A percentile compares a stretch with the other conserved stretches of the same genome.
These are phyloP conservation scores for Kalmanozyma brasiliensis DNA, from an alignment of 1,284 basidiomycete genomes.

Conservation along the genomic window DNA sequence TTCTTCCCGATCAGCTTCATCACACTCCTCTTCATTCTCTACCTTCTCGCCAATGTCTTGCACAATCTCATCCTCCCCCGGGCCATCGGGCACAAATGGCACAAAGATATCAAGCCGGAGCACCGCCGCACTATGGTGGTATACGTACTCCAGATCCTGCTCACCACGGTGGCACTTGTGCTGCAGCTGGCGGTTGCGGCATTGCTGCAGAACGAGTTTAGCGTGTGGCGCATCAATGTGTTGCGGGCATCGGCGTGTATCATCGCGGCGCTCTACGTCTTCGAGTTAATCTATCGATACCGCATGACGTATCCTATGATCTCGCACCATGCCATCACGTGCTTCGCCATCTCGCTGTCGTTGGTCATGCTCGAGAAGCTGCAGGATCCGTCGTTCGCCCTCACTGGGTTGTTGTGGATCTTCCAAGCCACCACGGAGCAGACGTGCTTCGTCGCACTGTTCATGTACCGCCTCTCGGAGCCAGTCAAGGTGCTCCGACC, in stretches of 20 bases:
- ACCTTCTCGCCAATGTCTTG: slow-evolving; percentile 14
- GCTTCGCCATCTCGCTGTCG: slow-evolving; percentile 35
- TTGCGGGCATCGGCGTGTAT: slow-evolving; percentile 18
- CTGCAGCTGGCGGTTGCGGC: slow-evolving; percentile 17
- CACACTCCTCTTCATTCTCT: slow-evolving; percentile 22
- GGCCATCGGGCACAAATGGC: slow-evolving; percentile 11
- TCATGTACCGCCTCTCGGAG: slow-evolving; percentile 35
- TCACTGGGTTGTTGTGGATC: slow-evolving; percentile 36
- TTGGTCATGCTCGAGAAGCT: slow-evolving; percentile 26
- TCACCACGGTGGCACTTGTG: slow-evolving; percentile 22
- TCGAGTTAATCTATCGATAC: slow-evolving; percentile 45
- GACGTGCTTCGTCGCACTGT: slow-evolving; percentile 36
- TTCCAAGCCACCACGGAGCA: slow-evolving; percentile 51
- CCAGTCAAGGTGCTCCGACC: slow-evolving; percentile 6
- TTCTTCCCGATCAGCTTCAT: slow-evolving; percentile 19
- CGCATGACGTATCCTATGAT: slow-evolving; percentile 45
- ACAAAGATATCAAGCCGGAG: slow-evolving; percentile 12
- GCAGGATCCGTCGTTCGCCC: slow-evolving; percentile 28
- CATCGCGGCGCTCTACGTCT: slow-evolving; percentile 40
- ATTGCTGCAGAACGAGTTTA: slow-evolving; percentile 19
- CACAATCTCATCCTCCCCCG: slow-evolving; percentile 17
- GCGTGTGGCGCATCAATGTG: slow-evolving; percentile 15
- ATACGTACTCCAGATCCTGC: slow-evolving; percentile 27
- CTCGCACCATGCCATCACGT: slow-evolving; percentile 36
- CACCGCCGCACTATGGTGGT: slow-evolving; percentile 31